phyloP scores from a whole-genome alignment of 2,329 filamentous ascomycete species.

The Colletotrichum lupini region DNA sequence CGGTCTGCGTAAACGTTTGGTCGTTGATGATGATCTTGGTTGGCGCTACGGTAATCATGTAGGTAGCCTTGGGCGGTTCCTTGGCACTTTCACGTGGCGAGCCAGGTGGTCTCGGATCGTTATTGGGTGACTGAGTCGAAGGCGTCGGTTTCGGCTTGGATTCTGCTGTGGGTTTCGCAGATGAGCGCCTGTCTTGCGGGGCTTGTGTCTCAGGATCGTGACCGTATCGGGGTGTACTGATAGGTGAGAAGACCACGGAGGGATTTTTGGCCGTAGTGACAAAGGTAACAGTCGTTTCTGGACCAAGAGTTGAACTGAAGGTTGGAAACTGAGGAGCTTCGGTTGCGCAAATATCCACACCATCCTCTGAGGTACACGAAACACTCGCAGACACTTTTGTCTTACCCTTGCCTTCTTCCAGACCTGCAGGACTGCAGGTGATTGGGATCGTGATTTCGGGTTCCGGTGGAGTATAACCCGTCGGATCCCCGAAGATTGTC shows the following conservation, averaged over 20 bases:
- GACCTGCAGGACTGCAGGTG: conserved; percentile 1
- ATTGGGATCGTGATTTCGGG: conserved; percentile 51
- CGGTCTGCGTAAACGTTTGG: conserved; percentile 54
- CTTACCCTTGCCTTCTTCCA: background rate
- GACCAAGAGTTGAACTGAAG: conserved; percentile 32
- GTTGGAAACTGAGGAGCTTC: background rate
- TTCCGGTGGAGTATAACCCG: conserved; percentile 59
- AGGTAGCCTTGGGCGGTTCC: conserved; percentile 35
- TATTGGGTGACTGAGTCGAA: conserved; percentile 8
- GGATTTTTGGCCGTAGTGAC: conserved; percentile 67
- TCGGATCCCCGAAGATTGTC: conserved; percentile 58
- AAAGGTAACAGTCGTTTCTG: conserved; percentile 51
- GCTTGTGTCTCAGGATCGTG: conserved; percentile 23
- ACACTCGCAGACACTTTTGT: background rate
- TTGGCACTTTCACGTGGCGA: conserved; percentile 17
- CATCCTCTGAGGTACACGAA: background rate
- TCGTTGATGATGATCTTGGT: conserved; percentile 59
- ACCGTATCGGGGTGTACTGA: conserved; percentile 31
- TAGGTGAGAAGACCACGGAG: conserved; percentile 52
- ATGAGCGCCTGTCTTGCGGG: conserved; percentile 13
- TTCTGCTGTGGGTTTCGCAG: conserved; percentile 9
- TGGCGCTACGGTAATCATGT: conserved; percentile 57
- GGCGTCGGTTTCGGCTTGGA: background rate
- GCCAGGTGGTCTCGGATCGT: background rate
- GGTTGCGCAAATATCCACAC: background rate